These are phyloP conservation scores for Bipolaris sorokiniana DNA, from an alignment of 2,329 filamentous ascomycete genomes.

Conservation along the genomic window DNA sequence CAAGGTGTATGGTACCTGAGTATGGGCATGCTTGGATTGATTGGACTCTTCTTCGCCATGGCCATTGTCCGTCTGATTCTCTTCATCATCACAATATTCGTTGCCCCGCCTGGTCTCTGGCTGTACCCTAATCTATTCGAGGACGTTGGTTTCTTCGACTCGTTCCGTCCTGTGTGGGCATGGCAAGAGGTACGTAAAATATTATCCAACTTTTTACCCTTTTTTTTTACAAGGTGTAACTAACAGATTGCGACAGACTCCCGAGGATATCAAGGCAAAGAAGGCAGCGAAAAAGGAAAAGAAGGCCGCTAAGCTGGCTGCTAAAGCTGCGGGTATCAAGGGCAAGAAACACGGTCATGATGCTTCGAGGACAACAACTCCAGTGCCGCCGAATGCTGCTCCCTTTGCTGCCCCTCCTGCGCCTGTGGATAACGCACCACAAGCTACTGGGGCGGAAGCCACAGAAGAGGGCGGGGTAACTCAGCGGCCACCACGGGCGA, in stretches of 20 bases:
- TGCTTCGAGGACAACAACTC: slow-evolving; percentile 26
- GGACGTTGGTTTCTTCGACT: slow-evolving; percentile 97
- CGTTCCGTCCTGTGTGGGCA: slow-evolving; percentile 93
- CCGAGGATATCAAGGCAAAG: slow-evolving; percentile 54
- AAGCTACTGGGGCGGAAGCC: slow-evolving; percentile 39
- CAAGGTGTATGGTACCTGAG: slow-evolving; percentile 97
- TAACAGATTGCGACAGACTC: slow-evolving; percentile 32
- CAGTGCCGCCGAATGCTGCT: slow-evolving; percentile 6
- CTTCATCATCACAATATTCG: slow-evolving; percentile 91
- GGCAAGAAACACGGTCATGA: slow-evolving; percentile 45
- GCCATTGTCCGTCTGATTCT: slow-evolving; percentile 94
- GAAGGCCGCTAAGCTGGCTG: slow-evolving; percentile 42
- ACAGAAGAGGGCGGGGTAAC: slow-evolving; percentile 27
- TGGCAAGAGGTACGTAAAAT: slow-evolving; percentile 81
- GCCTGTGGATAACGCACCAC: slow-evolving; percentile 33
- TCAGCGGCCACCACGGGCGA: slow-evolving; percentile 42
- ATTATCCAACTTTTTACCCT: too few species aligned
- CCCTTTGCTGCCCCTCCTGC: not conserved
- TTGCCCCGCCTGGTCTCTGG: slow-evolving; percentile 87
- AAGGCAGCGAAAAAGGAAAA: slow-evolving; percentile 52
- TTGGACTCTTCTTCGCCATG: slow-evolving; percentile 96
- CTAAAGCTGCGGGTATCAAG: slow-evolving; percentile 40
- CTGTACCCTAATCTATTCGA: slow-evolving; percentile 98
- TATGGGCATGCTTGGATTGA: slow-evolving; percentile 87
- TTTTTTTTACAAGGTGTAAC: not conserved